Conservation (phyloP, 768 basidiomycete species). For the Lactarius psammicola region DNA sequence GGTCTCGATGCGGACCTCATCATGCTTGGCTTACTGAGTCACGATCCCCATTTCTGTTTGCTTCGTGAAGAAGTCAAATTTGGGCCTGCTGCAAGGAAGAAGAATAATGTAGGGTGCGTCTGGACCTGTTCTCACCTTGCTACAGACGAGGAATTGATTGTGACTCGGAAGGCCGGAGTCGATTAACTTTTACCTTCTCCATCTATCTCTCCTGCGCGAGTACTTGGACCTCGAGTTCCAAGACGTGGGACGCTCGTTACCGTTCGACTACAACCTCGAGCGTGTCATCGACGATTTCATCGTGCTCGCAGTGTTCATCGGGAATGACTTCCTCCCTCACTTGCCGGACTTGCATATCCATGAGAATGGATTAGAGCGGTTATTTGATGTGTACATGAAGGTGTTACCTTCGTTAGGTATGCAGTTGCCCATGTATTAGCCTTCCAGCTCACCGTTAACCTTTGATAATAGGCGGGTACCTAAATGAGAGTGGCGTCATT, state of each 20-base stretch:
- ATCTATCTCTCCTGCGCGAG: constrained; percentile 92
- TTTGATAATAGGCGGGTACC: constrained; percentile 71
- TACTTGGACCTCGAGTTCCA: constrained; percentile 96
- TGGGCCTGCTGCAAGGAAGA: constrained; percentile 76
- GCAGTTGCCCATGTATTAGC: constrained; percentile 26
- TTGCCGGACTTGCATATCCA: constrained; percentile 97
- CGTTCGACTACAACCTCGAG: constrained; percentile 87
- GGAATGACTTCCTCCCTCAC: constrained; percentile 97
- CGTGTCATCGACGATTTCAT: constrained; percentile 98
- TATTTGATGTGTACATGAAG: constrained; percentile 96
- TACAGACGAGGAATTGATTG: background rate
- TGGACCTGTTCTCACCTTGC: background rate
- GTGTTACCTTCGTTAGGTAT: constrained; percentile 73
- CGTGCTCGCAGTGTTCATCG: constrained; percentile 92
- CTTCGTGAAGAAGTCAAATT: constrained; percentile 98
- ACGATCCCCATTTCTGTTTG: constrained; percentile 98
- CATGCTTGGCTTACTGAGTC: constrained; percentile 95
- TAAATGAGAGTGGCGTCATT: constrained; percentile 88
- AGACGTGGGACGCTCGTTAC: constrained; percentile 59
- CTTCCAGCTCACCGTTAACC: background rate
- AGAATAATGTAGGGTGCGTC: constrained; percentile 54
- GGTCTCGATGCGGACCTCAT: constrained; percentile 98
- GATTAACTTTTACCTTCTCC: constrained; percentile 91
- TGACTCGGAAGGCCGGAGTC: constrained; percentile 53
- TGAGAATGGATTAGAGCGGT: constrained; percentile 88